phyloP scores from a whole-genome alignment of 2,329 filamentous ascomycete genomes.

The Hymenoscyphus infarciens region DNA sequence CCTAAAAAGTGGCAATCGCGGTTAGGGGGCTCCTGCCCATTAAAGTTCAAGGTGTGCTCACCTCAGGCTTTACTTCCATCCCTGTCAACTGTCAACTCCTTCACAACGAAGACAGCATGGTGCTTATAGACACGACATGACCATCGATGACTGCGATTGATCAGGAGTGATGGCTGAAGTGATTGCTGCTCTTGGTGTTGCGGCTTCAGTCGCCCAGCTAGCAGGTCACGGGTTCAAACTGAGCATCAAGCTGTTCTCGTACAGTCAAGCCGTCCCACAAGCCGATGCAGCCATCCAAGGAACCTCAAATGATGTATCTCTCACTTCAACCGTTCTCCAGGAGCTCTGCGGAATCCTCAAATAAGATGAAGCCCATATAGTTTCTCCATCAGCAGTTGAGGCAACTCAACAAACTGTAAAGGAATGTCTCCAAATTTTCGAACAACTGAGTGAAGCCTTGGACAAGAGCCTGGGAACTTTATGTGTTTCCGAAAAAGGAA shows the following conservation, averaged over 20 bases:
- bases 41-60: background rate
- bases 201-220: constrained; percentile 17
- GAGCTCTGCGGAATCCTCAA: constrained; percentile 17
- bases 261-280: constrained; percentile 12
- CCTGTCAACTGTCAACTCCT: background rate
- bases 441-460: constrained; percentile 15
- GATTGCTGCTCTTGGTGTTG: constrained; percentile 14
- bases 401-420: constrained; percentile 17
- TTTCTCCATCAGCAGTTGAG: constrained; percentile 12
- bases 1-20: too few species aligned
- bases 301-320: constrained; percentile 18
- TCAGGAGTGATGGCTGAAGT: constrained; percentile 16
- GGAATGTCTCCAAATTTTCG: constrained; percentile 17
- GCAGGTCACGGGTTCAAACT: constrained; percentile 20
- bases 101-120: too few species aligned
- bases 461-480: constrained; percentile 15
- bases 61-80: background rate
- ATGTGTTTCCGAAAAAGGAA: constrained; percentile 6
- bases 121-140: background rate
- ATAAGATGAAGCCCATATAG: constrained; percentile 12
- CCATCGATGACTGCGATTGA: background rate
- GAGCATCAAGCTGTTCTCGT: constrained; percentile 17
- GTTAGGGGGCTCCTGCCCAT: background rate
- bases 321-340: constrained; percentile 18
- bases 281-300: constrained; percentile 11